A percentile compares a stretch with the other conserved stretches of the same genome.
phyloP scores from a whole-genome alignment of 2,329 filamentous ascomycete genomes.

The Aspergillus arachidicola region DNA sequence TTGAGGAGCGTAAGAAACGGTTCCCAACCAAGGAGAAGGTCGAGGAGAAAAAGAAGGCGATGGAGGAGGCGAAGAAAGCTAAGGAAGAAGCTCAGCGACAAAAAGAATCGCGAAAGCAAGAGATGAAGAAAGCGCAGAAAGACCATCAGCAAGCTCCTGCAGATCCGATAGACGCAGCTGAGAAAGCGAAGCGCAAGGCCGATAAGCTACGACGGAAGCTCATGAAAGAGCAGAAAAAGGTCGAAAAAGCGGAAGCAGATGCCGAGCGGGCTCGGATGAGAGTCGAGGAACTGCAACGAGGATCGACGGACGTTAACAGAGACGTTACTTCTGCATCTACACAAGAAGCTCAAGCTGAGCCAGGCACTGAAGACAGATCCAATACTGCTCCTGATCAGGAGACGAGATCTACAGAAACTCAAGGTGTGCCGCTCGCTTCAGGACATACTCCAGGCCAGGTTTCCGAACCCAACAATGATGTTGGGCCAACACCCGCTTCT shows the following conservation, averaged over 20 bases:
- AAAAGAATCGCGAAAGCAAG: conserved; percentile 42
- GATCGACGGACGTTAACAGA: conserved; percentile 16
- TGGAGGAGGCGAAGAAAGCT: conserved; percentile 63
- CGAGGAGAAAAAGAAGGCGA: conserved; percentile 63
- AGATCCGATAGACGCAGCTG: conserved; percentile 35
- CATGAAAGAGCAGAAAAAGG: conserved; percentile 65
- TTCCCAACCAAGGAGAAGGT: conserved; percentile 76
- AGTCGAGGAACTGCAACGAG: conserved; percentile 35
- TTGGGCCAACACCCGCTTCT: background rate
- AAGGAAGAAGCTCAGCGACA: conserved; percentile 42
- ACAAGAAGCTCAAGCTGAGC: conserved; percentile 1
- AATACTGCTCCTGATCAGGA: background rate
- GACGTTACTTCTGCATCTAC: background rate
- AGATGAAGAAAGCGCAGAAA: conserved; percentile 34
- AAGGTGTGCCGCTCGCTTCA: background rate
- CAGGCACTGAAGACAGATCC: background rate
- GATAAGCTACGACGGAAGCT: conserved; percentile 52
- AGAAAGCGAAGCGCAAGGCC: conserved; percentile 42
- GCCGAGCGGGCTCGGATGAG: conserved; percentile 41
- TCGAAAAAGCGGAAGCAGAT: conserved; percentile 49
- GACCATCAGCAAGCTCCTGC: conserved; percentile 31
- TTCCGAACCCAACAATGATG: background rate
- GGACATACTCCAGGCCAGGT: background rate
- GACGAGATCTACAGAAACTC: background rate
- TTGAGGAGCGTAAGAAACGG: conserved; percentile 75